Evolutionary conservation across 306 rosid genomes (phyloP), one percentile per base, ranked within the genome.

Genomic region (Fragaria nilgerrensis): DNA sequence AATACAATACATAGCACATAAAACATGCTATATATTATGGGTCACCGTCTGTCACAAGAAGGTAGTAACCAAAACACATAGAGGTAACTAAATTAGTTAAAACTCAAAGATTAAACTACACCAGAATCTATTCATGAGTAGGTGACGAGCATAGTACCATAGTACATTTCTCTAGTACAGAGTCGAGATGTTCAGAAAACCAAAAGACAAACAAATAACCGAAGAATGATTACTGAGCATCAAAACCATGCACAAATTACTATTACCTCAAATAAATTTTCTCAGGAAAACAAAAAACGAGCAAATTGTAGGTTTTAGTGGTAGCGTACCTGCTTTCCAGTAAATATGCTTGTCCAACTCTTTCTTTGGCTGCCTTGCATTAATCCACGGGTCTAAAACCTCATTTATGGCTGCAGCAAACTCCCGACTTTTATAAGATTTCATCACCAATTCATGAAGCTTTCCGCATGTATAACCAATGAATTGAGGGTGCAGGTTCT

Each of bases 351-450:
- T 92, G 83, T 95, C 99, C 16, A 78, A 74, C 84, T 96, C 99
- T 85, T 92, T 92, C 88, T 93, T 96, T 48, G 99, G 94, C 78
- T 96, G 99, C 80, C 87, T 91, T 71, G 92, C 93, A 83, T 87
- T 96, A 81, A 96, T 91, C 99, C 99, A 96, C 44, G 99, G 97
- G 83, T 96, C 98, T 79, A 96, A 88, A 79, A 89, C 99, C 83
- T 90, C 97, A 86, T 96, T 92, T 85, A 96, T 89, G 63, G 90
- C 99, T 2, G 97, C 96, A 52, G 97, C 94, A 68, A 96, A 92
- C 88, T 96, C 99, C 79, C 99, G 90, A 85, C 94, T 92, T 87
- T 91, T 92, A 75, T 88, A 92, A 67, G 97, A 92, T 79, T 85
- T 96, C 98, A 96, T 92, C 74, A 96, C 94, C 88, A 92, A 77